Evolutionary conservation across 73 alveolate genomes (phyloP).

Genomic region (Symbiodinium natans): DNA sequence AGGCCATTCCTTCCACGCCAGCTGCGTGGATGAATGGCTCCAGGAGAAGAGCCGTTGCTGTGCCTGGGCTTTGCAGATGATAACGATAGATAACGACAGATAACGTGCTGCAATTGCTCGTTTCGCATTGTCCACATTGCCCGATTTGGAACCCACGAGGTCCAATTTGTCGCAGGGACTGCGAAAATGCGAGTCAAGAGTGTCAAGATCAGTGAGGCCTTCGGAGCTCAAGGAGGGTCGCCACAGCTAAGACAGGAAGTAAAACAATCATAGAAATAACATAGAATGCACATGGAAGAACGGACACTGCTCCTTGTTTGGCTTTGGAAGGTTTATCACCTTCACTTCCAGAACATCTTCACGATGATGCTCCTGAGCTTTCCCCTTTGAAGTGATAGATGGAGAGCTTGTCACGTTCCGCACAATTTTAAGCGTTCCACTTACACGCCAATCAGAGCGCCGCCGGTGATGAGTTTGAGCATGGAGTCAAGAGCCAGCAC

Average conservation of each 20-base stretch:
- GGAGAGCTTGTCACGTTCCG: not conserved
- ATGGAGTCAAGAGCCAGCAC: no score
- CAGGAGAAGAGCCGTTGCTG: conserved; percentile 38
- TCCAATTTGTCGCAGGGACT: not conserved
- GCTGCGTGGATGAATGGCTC: conserved; percentile 53
- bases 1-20: conserved; percentile 68
- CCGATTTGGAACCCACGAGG: not conserved
- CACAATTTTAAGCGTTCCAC: not conserved
- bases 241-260: no score
- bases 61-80: not conserved
- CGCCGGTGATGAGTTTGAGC: not conserved
- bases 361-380: not conserved
- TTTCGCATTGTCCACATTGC: not conserved
- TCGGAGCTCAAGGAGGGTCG: no score
- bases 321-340: no score
- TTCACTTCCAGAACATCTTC: not conserved
- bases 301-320: no score
- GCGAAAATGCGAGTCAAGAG: not conserved
- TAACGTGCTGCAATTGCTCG: no score
- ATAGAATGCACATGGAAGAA: no score
- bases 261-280: no score
- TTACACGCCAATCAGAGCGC: not conserved
- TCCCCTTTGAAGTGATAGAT: not conserved
- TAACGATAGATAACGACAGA: no score
- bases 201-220: not conserved